Base-by-base conservation (phyloP, 495 filamentous ascomycete genomes). In the Aspergillus leporis region DNA sequence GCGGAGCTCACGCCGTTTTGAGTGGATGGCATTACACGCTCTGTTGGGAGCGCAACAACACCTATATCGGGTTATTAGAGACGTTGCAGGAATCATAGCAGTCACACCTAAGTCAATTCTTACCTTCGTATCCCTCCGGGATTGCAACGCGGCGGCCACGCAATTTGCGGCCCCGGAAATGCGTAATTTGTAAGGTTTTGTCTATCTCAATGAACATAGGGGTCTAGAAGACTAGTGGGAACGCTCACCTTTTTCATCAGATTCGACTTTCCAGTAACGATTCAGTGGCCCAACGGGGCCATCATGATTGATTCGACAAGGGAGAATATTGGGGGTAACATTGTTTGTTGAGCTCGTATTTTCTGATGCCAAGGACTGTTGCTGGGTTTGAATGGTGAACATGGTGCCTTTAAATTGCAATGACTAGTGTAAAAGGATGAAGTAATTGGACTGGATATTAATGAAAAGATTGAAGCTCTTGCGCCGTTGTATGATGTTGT, bases 121-220 rank as follows among this genome's bases (percentile, higher is more conserved):
- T 69, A 78, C 92, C 92, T 65, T 82, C 74, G 70, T 97, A 97
- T 0, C 88, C 88, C 41, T 86, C 74, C 0, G 93, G 93, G 5
- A 97, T 66, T 12, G 80, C 77, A 28, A 93, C 74, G 18, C 76
- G 69, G 56, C 83, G 86, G 25, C 90, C 91, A 45, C 82, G 79
- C 18, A 98, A 78, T 64, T 88, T 94, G 41, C 93, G 85, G 32
- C 93, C 93, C 30, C 93, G 88, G 61, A 97, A 90, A 66, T 93
- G 89, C 21, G 87, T 78, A 2, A 83, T 87, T 18, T 76, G 78
- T 23, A 61, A 32, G 56, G 56, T 49, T 32, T 59, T 22, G 40
- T 64, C 64, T 66, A 22, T 21, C 23, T 46, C 22, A 5, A 31
- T 61, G 21, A 61, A 55, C 23, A 51, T 30, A 22, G 32, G 16